Evolutionary conservation across 106 monocot genomes (phyloP).

Genomic region (Platanthera zijinensis): DNA sequence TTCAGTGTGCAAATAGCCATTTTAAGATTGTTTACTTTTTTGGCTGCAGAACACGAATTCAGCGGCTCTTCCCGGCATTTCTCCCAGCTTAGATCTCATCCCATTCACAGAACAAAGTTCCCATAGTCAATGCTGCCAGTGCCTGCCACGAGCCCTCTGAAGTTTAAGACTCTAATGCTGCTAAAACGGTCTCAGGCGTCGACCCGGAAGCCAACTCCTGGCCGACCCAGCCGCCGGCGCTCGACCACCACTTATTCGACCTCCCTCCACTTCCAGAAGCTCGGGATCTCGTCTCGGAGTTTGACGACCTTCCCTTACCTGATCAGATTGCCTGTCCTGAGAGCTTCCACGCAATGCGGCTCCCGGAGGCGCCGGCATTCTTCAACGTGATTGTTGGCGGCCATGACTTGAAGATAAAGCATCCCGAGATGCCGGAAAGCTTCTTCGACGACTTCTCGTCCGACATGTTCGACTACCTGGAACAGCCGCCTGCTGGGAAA

Average conservation of each 20-base stretch:
- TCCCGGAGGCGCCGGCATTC: constrained; percentile 9
- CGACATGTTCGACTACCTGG: constrained; percentile 43
- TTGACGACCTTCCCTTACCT: constrained; percentile 8
- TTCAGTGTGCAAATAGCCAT: no score
- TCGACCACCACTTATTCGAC: constrained; percentile 22
- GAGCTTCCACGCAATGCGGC: background rate
- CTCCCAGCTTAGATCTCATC: constrained; percentile 8
- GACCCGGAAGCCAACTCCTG: background rate
- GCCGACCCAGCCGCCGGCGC: background rate
- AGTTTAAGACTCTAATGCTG: background rate
- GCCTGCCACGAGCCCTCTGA: constrained; percentile 1
- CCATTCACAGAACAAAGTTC: constrained; percentile 13
- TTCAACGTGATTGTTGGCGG: background rate
- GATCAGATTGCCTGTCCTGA: constrained; percentile 8
- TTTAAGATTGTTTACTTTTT: background rate
- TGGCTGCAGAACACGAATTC: background rate
- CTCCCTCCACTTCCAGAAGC: background rate
- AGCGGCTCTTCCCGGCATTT: background rate
- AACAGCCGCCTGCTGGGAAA: constrained; percentile 17
- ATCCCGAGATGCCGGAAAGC: constrained; percentile 14
- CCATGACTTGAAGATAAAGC: background rate
- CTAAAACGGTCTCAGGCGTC: background rate
- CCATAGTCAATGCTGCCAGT: constrained; percentile 2
- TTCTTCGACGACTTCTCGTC: constrained; percentile 51
- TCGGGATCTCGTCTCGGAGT: constrained; percentile 9